These are phyloP conservation scores for Stropharia rugosoannulata DNA, from an alignment of 768 basidiomycete species.

Conservation along the genomic window DNA sequence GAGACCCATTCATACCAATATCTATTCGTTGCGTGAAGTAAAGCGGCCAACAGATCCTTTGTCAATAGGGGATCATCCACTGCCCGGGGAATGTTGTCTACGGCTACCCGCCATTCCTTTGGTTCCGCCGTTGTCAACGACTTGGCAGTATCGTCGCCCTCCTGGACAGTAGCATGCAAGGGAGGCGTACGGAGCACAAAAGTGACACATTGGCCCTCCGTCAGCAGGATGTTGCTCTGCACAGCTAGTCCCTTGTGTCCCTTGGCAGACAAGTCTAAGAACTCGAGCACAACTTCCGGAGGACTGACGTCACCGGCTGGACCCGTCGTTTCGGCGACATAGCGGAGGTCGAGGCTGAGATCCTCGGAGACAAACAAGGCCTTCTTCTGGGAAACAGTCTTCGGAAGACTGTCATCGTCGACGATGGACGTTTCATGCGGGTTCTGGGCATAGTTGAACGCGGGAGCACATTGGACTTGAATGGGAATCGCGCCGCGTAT, in stretches of 20 bases:
- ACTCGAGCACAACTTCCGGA: conserved; percentile 57
- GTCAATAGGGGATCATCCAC: conserved; percentile 73
- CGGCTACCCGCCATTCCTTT: conserved; percentile 5
- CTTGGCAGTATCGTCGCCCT: background rate
- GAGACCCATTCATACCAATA: conserved; percentile 93
- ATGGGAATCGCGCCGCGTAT: conserved; percentile 82
- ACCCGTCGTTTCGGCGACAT: conserved; percentile 54
- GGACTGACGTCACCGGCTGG: conserved; percentile 37
- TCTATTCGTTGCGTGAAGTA: conserved; percentile 68
- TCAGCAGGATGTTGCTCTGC: conserved; percentile 55
- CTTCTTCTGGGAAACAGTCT: conserved; percentile 42
- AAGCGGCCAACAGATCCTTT: conserved; percentile 54
- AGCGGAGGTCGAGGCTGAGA: conserved; percentile 75
- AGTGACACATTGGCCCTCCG: conserved; percentile 88
- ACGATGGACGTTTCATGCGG: conserved; percentile 64
- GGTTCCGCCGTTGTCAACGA: conserved; percentile 3
- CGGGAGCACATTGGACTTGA: conserved; percentile 89
- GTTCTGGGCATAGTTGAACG: conserved; percentile 91
- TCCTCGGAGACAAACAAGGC: conserved; percentile 59
- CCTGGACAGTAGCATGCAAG: background rate
- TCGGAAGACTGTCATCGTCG: conserved; percentile 34
- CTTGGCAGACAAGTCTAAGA: conserved; percentile 63
- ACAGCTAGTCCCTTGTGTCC: conserved; percentile 76
- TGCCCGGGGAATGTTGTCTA: conserved; percentile 19
- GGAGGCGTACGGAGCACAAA: conserved; percentile 81